Evolutionary conservation across 331 rosid genomes (phyloP).

Genomic region (Acacia concinna): DNA sequence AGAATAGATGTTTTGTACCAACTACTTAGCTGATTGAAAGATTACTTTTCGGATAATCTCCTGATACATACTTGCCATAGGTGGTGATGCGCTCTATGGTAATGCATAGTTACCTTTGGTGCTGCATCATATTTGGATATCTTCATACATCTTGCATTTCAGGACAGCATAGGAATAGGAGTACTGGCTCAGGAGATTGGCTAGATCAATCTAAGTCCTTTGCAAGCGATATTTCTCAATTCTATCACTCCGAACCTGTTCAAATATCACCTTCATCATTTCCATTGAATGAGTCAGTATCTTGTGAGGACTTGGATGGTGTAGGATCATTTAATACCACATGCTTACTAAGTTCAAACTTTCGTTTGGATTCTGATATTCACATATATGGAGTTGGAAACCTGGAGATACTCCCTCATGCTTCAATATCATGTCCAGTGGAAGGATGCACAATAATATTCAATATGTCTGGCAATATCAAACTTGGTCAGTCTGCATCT

Average conservation of each 20-base stretch:
- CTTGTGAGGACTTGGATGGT: slow-evolving; percentile 89
- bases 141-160: slow-evolving; percentile 47
- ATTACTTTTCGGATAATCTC: slow-evolving; percentile 38
- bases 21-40: slow-evolving; percentile 34
- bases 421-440: slow-evolving; percentile 69
- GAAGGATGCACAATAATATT: slow-evolving; percentile 74
- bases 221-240: slow-evolving; percentile 40
- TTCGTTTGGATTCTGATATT: slow-evolving; percentile 60
- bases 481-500: slow-evolving; percentile 77
- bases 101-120: slow-evolving; percentile 57
- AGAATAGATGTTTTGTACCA: slow-evolving; percentile 8
- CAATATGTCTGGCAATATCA: slow-evolving; percentile 88
- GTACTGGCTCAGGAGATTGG: slow-evolving; percentile 39
- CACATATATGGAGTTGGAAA: slow-evolving; percentile 79
- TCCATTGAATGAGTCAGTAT: slow-evolving; percentile 42
- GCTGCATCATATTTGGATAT: slow-evolving; percentile 61
- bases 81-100: slow-evolving; percentile 64
- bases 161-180: slow-evolving; percentile 41
- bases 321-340: slow-evolving; percentile 97
- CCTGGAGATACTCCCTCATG: slow-evolving; percentile 83
- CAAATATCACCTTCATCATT: slow-evolving; percentile 37
- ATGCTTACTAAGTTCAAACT: slow-evolving; percentile 77
- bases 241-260: slow-evolving; percentile 28
- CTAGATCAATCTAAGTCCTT: slow-evolving; percentile 40
- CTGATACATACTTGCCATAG: slow-evolving; percentile 33